Base-by-base conservation (phyloP, 139 green algal species). In the Haematococcus lacustris region DNA sequence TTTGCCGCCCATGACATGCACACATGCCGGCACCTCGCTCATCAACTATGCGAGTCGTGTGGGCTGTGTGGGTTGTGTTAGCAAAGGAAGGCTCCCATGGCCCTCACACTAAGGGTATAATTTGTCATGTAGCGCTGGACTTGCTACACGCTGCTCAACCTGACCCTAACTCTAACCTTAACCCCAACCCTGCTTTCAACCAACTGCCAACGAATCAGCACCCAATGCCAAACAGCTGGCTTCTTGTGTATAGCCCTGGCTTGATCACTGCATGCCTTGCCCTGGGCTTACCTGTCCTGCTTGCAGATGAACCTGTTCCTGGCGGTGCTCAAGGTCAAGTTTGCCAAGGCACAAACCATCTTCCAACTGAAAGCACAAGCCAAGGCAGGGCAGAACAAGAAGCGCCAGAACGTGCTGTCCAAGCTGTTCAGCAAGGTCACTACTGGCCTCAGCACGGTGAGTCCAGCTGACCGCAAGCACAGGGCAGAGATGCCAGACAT, bases 271-370 rank as follows among this genome's bases (percentile, higher is more conserved):
- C 32, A 43, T 69, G 28, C 25, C 25, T 6, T 53, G 33, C 28
- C 28, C 28, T 57, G 61, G 41, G 9, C 39, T 23, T 62, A 30
- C 23, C 30, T 33, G 13, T 7, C 25, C n/a, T 30, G 13, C 53
- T 64, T 28, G 68, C 82, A 91, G 85, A 74, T 93, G 43, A 94
- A 93, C 75, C 83, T 94, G 23, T 91, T 94, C 68, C 84, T 93
- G 33, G 89, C 89, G 4, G 89, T 94, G 28, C 81, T 93, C 33
- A 93, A 93, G 76, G 85, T 77, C 69, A 91, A 92, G 73, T 94
- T 92, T 77, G 88, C 73, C 2, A 88, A 85, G 68, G 86, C 87
- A 1, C 81, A 91, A 71, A 76, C 62, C 0, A 73, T 88, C 3
- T 86, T 89, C 51, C 65, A 81, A 3, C 84, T 64, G 53, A 64